Evolutionary conservation across 805 yeast genomes (phyloP), one percentile per base, ranked within the genome.

Genomic region (Citeromyces matritensis): DNA sequence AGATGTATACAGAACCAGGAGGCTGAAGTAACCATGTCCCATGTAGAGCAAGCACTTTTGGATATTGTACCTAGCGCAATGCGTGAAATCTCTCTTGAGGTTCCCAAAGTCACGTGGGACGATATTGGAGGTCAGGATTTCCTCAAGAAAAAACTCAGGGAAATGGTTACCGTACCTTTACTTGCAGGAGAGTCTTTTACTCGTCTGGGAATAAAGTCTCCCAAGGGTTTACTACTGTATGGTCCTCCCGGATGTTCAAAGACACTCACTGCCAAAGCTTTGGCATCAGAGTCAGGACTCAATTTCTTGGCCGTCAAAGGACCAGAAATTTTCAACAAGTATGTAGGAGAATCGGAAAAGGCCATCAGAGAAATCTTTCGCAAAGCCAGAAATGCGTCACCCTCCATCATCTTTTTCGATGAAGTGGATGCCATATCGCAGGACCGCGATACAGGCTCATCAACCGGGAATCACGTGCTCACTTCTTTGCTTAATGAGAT

Each of bases 221-320:
- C 99, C 3, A 80, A 83, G 41, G 99, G 99, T 24, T 79, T 91
- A 1, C 53, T 91, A 30, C 59, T 91, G 13, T 91, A 91, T 51
- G 99, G 99, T 0, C 99, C 99, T 1, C 97, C 98, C 0, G 98
- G 98, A 10, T 88, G 97, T 57, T 86, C 96, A 8, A 88, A 88
- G 45, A 88, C 98, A 0, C 55, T 88, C 38, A 83, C 94, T 0
- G 97, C 96, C 2, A 88, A 88, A 47, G 96, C 96, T 1, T 57
- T 88, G 21, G 97, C 97, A 0, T 81, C 95, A 0, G 98, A 88
- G 53, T 79, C 95, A 2, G 96, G 96, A 0, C 66, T 88, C 31
- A 88, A 88, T 44, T 88, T 88, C 51, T 52, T 88, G 32, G 95
- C 97, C 0, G 95, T 88, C 6, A 91, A 91, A 51, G 98, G 98